A percentile compares a stretch with the other conserved stretches of the same genome.
Evolutionary conservation across 192 early-diverging fungal genomes (phyloP).

Genomic region (Umbelopsis sp.): DNA sequence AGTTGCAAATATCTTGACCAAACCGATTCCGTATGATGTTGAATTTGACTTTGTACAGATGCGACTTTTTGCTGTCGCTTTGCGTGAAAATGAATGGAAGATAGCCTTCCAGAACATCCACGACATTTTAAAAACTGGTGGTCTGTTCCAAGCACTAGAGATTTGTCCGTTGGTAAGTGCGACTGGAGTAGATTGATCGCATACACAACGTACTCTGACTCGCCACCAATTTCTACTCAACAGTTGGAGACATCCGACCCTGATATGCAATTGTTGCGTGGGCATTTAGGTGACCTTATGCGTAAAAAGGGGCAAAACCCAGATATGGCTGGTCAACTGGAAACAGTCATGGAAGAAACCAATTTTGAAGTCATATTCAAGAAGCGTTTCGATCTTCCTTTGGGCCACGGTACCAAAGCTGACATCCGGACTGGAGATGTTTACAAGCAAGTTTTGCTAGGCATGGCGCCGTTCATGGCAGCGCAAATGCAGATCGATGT

Average conservation of each 20-base stretch:
- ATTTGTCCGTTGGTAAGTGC: not conserved
- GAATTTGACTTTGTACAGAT: not conserved
- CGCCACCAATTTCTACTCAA: not conserved
- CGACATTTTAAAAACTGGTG: not conserved
- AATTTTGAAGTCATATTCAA: not conserved
- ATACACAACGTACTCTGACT: not conserved
- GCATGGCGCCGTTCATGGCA: slow-evolving; percentile 13
- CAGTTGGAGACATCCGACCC: not conserved
- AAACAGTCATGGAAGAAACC: not conserved
- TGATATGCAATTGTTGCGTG: not conserved
- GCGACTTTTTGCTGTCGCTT: not conserved
- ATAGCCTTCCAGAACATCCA: not conserved
- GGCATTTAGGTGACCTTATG: not conserved
- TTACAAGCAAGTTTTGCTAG: not conserved
- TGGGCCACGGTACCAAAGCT: not conserved
- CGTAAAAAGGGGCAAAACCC: not conserved
- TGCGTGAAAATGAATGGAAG: not conserved
- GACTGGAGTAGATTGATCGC: not conserved
- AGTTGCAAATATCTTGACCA: not conserved
- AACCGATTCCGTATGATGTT: not conserved
- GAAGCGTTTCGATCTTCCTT: not conserved
- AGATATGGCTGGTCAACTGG: not conserved
- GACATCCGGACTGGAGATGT: not conserved
- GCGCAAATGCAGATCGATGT: not conserved
- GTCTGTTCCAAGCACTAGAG: not conserved